Percentiles rank a stretch among this genome's conserved stretches.
Evolutionary conservation across 352 stramenopile species (phyloP).

Genomic region (Phytophthora uliginosa): DNA sequence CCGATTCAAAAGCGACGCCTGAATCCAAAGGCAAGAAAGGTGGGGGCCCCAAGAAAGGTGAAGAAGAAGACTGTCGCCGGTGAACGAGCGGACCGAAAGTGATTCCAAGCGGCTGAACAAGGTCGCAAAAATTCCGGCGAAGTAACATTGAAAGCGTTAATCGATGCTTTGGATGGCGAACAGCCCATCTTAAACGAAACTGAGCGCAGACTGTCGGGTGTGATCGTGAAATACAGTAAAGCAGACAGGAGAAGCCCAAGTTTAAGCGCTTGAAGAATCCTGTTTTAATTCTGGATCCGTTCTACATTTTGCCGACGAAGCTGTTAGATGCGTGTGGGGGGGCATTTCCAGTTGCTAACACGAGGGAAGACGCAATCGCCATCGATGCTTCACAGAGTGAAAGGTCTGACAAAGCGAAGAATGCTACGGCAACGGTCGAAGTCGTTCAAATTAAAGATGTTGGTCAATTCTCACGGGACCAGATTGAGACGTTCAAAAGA

Average conservation of each 20-base stretch:
- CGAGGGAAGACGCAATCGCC: background rate
- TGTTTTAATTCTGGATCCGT: conserved; percentile 25
- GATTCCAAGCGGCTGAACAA: conserved; percentile 10
- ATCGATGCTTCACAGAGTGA: background rate
- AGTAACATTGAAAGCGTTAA: conserved; percentile 12
- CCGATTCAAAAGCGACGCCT: too few relatives aligned
- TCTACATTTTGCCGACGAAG: background rate
- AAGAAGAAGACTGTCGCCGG: background rate
- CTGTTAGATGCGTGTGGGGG: conserved; percentile 20
- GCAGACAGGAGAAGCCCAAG: conserved; percentile 8
- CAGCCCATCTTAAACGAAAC: conserved; percentile 7
- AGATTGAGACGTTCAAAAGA: conserved; percentile 18
- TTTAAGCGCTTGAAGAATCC: conserved; percentile 27
- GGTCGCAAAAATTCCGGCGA: background rate
- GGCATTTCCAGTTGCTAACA: conserved; percentile 2
- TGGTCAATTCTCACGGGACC: conserved; percentile 1
- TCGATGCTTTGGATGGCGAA: conserved; percentile 4
- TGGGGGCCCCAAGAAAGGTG: too few relatives aligned
- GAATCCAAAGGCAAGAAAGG: too few relatives aligned
- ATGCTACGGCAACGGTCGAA: background rate
- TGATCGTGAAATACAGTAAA: conserved; percentile 7
- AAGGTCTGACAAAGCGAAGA: background rate
- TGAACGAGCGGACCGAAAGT: conserved; percentile 2
- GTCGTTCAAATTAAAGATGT: conserved; percentile 7
- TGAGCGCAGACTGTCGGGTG: background rate